A percentile compares a stretch with the other conserved stretches of the same genome.
Conservation (phyloP, 768 basidiomycete species). For the Plicaturopsis crispa region DNA sequence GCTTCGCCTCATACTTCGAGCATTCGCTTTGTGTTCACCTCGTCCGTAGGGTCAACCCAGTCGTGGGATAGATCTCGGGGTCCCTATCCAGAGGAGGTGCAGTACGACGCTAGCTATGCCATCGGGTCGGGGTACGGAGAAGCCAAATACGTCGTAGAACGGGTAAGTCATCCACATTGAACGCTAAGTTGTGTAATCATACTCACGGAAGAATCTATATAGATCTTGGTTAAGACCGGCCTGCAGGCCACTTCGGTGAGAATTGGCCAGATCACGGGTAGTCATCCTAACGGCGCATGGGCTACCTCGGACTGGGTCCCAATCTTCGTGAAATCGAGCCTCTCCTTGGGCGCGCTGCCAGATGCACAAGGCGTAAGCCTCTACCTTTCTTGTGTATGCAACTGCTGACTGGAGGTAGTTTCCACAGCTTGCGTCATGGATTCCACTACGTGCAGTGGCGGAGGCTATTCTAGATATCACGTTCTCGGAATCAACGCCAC, state of each 20-base stretch:
- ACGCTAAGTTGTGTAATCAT: too few species aligned
- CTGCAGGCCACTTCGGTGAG: conserved; percentile 7
- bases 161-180: conserved; percentile 3
- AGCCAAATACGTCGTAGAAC: conserved; percentile 12
- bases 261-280: conserved; percentile 30
- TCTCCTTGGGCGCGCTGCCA: conserved; percentile 21
- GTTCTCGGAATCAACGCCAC: conserved; percentile 11
- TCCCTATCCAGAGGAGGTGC: conserved; percentile 9
- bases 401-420: too few species aligned
- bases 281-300: conserved; percentile 26
- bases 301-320: conserved; percentile 28
- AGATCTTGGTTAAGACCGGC: conserved; percentile 10
- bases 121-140: conserved; percentile 12
- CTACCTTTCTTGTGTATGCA: neutral
- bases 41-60: conserved; percentile 12
- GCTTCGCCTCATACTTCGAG: conserved; percentile 4
- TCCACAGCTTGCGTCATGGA: conserved; percentile 23
- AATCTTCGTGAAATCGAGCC: conserved; percentile 25
- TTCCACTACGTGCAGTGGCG: conserved; percentile 27
- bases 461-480: conserved; percentile 24
- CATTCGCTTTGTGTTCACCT: conserved; percentile 18
- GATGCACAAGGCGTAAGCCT: conserved; percentile 20
- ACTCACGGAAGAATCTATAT: neutral
- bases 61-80: conserved; percentile 9
- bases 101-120: conserved; percentile 4